Conservation (phyloP, 352 stramenopile species). For the Pythium rhizo-oryzae region DNA sequence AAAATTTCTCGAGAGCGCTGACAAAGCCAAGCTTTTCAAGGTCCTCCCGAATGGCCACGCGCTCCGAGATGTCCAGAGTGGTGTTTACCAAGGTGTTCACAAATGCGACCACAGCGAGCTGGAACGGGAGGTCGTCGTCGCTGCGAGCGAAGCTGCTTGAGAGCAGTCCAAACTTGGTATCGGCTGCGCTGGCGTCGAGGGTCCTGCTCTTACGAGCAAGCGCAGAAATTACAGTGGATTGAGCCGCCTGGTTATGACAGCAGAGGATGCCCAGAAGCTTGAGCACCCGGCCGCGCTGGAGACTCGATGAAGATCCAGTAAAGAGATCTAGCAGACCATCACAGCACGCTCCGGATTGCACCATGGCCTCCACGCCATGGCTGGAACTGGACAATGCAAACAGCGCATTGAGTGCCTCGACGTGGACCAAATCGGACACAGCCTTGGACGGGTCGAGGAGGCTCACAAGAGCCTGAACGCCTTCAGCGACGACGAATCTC, state of each 20-base stretch:
- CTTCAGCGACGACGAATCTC: slow-evolving; percentile 50
- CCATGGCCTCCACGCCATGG: slow-evolving; percentile 35
- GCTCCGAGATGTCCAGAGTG: slow-evolving; percentile 32
- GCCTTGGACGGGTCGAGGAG: slow-evolving; percentile 38
- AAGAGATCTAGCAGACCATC: slow-evolving; percentile 28
- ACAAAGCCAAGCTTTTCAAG: slow-evolving; percentile 40
- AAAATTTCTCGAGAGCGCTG: slow-evolving; percentile 34
- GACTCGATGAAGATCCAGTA: slow-evolving; percentile 1
- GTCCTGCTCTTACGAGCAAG: slow-evolving; percentile 10
- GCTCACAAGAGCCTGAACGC: slow-evolving; percentile 41
- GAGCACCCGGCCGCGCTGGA: slow-evolving; percentile 36
- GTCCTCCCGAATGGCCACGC: slow-evolving; percentile 46
- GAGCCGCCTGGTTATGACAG: slow-evolving; percentile 31
- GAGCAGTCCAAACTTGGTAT: slow-evolving; percentile 24
- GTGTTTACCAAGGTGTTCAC: slow-evolving; percentile 46
- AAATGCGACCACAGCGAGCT: slow-evolving; percentile 46
- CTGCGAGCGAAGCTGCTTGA: slow-evolving; percentile 33
- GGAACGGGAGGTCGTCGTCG: slow-evolving; percentile 29
- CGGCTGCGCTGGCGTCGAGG: slow-evolving; percentile 11
- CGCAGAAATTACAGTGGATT: slow-evolving; percentile 34
- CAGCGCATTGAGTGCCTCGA: slow-evolving; percentile 52
- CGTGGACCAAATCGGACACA: slow-evolving; percentile 28
- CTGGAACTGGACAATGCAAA: slow-evolving; percentile 48
- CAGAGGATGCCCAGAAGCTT: slow-evolving; percentile 42
- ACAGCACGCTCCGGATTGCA: slow-evolving; percentile 38